Base-by-base conservation (phyloP, 139 green algal genomes). In the Volvox reticuliferus region DNA sequence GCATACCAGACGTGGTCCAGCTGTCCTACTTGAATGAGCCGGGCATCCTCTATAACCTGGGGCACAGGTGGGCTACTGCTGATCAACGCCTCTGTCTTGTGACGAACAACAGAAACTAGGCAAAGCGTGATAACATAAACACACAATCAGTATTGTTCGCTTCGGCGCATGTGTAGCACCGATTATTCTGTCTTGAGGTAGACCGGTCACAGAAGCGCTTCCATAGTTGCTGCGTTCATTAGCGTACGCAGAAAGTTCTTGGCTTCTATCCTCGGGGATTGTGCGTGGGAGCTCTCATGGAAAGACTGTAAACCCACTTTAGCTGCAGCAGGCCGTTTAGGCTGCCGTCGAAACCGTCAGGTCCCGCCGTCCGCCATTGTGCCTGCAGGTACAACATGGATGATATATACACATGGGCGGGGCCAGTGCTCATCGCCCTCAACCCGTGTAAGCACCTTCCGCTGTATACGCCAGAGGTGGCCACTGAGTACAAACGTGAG, bases 11-110 rank as follows among this genome's bases (percentile, higher is more conserved):
- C 88, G 93, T 99, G 12, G 98, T 96, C 17, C 93, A 96, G 82
- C 94, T 99, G 19, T 96, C 92, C 18, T 98, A 97, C 91, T 90
- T 99, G 20, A 98, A 98, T 80, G 96, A 98, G 94, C 97, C 97
- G 0, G 95, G 93, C n/a, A 97, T 99, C 37, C 89, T 99, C 61
- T 91, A 97, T 93, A 96, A 96, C 90, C 92, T 99, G 79, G 50
- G 90, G 12, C 77, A 94, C 83, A 91, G 91, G 91, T 93, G 61
- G 30, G 75, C 32, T 81, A 55, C 75, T 55, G 75, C 75, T 24
- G 75, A 81, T 81, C 32, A 55, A 17, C 6, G 71, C 30, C 50
- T 17, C 33, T 55, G 44, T 55, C 44, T 55, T 55, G 9, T 55
- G 44, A 55, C 44, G 44, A 55, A 9, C 44, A 55, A 55, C 44